Evolutionary conservation across 495 filamentous ascomycete genomes (phyloP).

Genomic region (Penicillium steckii): DNA sequence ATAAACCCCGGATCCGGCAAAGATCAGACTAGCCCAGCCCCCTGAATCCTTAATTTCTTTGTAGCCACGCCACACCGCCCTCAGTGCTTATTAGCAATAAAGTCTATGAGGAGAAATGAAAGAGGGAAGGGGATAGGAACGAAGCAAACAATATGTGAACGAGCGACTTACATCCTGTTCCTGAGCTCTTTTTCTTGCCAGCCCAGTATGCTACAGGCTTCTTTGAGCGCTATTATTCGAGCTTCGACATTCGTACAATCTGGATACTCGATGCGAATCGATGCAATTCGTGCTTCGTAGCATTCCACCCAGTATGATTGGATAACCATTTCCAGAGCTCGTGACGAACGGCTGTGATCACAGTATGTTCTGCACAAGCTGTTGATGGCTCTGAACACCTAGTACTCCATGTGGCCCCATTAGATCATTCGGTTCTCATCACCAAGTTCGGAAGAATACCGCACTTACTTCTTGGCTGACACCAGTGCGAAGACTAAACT

Average conservation of each 20-base stretch:
- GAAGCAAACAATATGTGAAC: background rate
- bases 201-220: constrained; percentile 16
- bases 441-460: background rate
- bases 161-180: constrained; percentile 18
- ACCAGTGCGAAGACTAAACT: constrained; percentile 17
- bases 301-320: constrained; percentile 26
- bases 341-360: constrained; percentile 23
- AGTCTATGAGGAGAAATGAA: background rate
- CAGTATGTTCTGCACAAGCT: constrained; percentile 20
- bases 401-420: background rate
- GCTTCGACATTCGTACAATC: constrained; percentile 12
- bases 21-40: constrained; percentile 23
- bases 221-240: constrained; percentile 20
- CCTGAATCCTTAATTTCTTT: constrained; percentile 25
- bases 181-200: constrained; percentile 25
- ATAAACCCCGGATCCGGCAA: constrained; percentile 21
- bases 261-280: constrained; percentile 16
- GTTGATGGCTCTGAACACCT: constrained; percentile 6
- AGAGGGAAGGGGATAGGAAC: background rate
- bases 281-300: constrained; percentile 4
- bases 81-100: background rate
- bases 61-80: constrained; percentile 25
- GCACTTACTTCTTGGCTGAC: constrained; percentile 16
- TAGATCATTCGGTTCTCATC: constrained; percentile 6
- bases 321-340: constrained; percentile 25